Conservation (phyloP, 768 basidiomycete genomes). For the Termitomyces sp. region DNA sequence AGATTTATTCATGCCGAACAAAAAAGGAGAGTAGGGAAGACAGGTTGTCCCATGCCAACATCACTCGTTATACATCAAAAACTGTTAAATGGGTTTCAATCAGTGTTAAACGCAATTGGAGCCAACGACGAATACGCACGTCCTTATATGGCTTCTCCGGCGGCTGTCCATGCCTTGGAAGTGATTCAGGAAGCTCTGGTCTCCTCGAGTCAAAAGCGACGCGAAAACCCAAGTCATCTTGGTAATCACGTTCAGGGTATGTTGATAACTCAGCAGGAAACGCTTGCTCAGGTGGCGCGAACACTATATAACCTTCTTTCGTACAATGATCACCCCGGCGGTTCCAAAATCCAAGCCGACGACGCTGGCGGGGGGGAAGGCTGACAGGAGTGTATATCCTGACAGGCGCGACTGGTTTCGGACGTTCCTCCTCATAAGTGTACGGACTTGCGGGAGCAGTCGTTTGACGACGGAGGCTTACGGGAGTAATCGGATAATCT, state of each 20-base stretch:
- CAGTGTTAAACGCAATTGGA: too few species aligned
- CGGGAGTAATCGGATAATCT: slow-evolving; percentile 1
- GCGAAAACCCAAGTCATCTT: slow-evolving; percentile 43
- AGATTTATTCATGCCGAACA: neutral
- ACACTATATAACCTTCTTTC: slow-evolving; percentile 50
- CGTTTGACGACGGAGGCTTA: neutral
- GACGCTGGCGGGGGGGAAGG: slow-evolving; percentile 21
- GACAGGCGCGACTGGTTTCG: slow-evolving; percentile 7
- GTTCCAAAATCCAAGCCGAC: slow-evolving; percentile 61
- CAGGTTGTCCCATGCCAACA: neutral
- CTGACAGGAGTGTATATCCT: slow-evolving; percentile 11
- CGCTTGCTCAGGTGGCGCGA: slow-evolving; percentile 49
- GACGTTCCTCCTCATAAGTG: slow-evolving; percentile 11
- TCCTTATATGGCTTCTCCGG: neutral
- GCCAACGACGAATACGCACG: neutral
- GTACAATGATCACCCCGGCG: slow-evolving; percentile 70
- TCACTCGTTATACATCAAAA: neutral
- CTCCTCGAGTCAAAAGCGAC: slow-evolving; percentile 34
- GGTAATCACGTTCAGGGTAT: slow-evolving; percentile 53
- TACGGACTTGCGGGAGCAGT: slow-evolving; percentile 5
- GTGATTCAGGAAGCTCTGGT: slow-evolving; percentile 55
- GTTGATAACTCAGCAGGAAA: slow-evolving; percentile 55
- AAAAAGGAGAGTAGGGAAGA: neutral
- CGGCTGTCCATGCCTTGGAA: slow-evolving; percentile 27
- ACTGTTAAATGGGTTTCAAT: neutral